Conservation (phyloP, 495 filamentous ascomycete species). For the Penicillium pancosmium region DNA sequence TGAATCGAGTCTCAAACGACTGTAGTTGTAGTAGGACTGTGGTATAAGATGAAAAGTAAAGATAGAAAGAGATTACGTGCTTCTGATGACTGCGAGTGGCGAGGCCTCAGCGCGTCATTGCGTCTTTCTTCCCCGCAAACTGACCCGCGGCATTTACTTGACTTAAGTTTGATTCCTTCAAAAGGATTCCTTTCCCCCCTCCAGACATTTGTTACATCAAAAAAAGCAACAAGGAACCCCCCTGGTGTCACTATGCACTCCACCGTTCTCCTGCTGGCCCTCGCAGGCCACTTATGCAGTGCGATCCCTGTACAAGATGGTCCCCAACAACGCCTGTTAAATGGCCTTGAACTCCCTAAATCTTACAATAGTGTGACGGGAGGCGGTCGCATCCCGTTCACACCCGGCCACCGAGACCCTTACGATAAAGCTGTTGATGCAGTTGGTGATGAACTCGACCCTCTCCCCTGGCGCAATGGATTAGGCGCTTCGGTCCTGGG, state of each 20-base stretch:
- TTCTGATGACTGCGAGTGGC: neutral
- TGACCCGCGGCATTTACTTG: neutral
- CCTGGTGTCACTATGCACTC: slow-evolving; percentile 5
- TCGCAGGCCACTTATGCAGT: slow-evolving; percentile 2
- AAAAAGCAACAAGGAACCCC: neutral
- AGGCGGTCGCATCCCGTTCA: slow-evolving; percentile 31
- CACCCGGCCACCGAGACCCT: slow-evolving; percentile 44
- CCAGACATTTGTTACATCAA: slow-evolving; percentile 3
- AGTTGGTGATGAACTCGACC: slow-evolving; percentile 58
- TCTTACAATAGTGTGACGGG: slow-evolving; percentile 3
- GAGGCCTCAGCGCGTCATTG: slow-evolving; percentile 5
- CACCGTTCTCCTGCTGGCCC: neutral
- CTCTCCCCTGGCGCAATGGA: slow-evolving; percentile 67
- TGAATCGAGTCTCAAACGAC: neutral
- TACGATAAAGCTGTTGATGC: slow-evolving; percentile 58
- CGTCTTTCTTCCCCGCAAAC: neutral
- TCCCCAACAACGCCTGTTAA: slow-evolving; percentile 1
- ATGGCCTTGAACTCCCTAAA: neutral
- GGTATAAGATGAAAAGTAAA: neutral
- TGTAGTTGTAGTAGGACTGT: neutral
- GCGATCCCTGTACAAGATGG: slow-evolving; percentile 4
- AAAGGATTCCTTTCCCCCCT: neutral
- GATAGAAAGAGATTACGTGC: neutral
- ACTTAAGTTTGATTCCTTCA: neutral
- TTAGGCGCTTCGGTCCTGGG: slow-evolving; percentile 63